Evolutionary conservation across 2,329 filamentous ascomycete genomes (phyloP).

Genomic region (Laburnicola sp.): DNA sequence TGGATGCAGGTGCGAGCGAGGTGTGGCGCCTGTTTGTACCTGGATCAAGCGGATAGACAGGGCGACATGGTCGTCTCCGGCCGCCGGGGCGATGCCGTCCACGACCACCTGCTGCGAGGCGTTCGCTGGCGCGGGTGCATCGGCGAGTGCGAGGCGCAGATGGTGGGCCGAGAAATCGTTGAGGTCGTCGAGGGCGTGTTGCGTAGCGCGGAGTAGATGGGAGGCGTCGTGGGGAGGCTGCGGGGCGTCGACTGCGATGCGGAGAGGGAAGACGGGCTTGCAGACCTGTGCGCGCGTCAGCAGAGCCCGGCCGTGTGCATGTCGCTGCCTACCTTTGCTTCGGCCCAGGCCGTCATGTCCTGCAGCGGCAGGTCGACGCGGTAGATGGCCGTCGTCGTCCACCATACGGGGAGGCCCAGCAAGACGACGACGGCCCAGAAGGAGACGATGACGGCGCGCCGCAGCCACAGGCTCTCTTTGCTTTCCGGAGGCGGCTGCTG

Average conservation of each 20-base stretch:
- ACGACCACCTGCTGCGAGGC: conserved; percentile 35
- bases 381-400: conserved; percentile 90
- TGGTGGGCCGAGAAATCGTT: conserved; percentile 87
- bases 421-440: conserved; percentile 88
- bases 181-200: conserved; percentile 81
- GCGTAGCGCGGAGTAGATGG: conserved; percentile 75
- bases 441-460: conserved; percentile 75
- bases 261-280: conserved; percentile 82
- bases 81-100: conserved; percentile 34
- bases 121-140: conserved; percentile 34
- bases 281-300: conserved; percentile 66
- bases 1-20: conserved; percentile 66
- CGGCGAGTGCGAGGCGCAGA: conserved; percentile 68
- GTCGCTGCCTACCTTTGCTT: conserved; percentile 70
- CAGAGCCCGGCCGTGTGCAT: neutral
- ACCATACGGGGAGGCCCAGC: conserved; percentile 92
- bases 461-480: conserved; percentile 66
- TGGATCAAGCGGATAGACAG: conserved; percentile 72
- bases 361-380: conserved; percentile 80
- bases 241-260: conserved; percentile 74
- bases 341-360: conserved; percentile 88
- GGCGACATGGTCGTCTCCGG: conserved; percentile 57
- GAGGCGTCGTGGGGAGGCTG: conserved; percentile 69
- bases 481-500: conserved; percentile 74
- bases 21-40: conserved; percentile 56